Evolutionary conservation across 2,329 filamentous ascomycete species (phyloP).

Genomic region (Alternaria burnsii): DNA sequence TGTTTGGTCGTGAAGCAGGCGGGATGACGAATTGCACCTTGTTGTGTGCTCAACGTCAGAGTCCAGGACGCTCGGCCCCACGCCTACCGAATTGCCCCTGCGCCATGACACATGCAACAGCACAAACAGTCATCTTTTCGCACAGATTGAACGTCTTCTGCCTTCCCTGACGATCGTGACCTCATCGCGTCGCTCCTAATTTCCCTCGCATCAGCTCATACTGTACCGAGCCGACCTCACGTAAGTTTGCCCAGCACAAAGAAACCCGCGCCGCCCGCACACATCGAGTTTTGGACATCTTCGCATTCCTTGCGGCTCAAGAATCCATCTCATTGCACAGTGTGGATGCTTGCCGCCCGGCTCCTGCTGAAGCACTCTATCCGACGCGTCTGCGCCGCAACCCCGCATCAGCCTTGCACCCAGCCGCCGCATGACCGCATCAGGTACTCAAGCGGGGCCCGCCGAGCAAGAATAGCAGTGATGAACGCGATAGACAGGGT

Average conservation of each 20-base stretch:
- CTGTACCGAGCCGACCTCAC: neutral
- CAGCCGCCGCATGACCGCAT: slow-evolving; percentile 7
- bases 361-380: slow-evolving; percentile 12
- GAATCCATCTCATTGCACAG: slow-evolving; percentile 5
- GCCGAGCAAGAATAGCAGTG: slow-evolving; percentile 13
- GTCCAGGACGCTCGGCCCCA: slow-evolving; percentile 18
- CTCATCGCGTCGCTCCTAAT: neutral
- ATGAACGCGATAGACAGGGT: slow-evolving; percentile 1
- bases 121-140: neutral
- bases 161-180: neutral
- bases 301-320: slow-evolving; percentile 5
- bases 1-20: neutral
- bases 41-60: slow-evolving; percentile 18
- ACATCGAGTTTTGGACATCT: neutral
- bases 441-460: slow-evolving; percentile 2
- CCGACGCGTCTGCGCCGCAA: slow-evolving; percentile 19
- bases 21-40: slow-evolving; percentile 1
- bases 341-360: slow-evolving; percentile 9
- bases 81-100: slow-evolving; percentile 7
- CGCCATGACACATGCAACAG: neutral
- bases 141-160: neutral
- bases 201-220: neutral
- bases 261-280: slow-evolving; percentile 1
- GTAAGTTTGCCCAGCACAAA: neutral
- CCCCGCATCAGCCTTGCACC: slow-evolving; percentile 16